phyloP scores from a whole-genome alignment of 371 early-diverging fungal genomes.

The Chytridium lagenaria region DNA sequence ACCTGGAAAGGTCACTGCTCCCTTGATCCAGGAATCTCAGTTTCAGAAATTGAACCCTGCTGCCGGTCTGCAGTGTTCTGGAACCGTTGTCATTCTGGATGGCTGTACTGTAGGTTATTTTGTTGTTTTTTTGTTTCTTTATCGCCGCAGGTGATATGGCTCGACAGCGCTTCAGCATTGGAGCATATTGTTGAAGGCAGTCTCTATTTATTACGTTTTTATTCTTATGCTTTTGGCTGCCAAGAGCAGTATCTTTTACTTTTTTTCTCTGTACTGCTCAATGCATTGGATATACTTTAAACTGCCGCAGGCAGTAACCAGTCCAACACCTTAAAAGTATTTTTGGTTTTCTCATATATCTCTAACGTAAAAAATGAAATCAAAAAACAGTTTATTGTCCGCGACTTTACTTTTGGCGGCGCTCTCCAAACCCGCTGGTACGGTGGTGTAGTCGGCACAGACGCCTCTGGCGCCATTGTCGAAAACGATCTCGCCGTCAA shows the following conservation, averaged over 20 bases:
- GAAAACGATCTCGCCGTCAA: conserved; percentile 16
- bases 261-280: too few relatives aligned
- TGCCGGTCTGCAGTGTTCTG: not conserved
- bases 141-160: not conserved
- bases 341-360: too few relatives aligned
- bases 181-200: too few relatives aligned
- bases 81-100: conserved; percentile 7
- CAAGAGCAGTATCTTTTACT: too few relatives aligned
- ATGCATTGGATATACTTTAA: too few relatives aligned
- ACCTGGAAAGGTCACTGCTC: conserved; percentile 4
- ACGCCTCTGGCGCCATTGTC: not conserved
- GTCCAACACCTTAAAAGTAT: too few relatives aligned
- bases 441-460: conserved; percentile 8
- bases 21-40: not conserved
- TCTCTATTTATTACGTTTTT: too few relatives aligned
- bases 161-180: too few relatives aligned
- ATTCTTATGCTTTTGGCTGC: too few relatives aligned
- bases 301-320: too few relatives aligned
- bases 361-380: too few relatives aligned
- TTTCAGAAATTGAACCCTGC: not conserved
- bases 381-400: conserved; percentile 11
- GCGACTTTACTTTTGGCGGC: conserved; percentile 10
- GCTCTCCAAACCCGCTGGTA: conserved; percentile 10
- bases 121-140: not conserved
- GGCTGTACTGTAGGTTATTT: conserved; percentile 7